Evolutionary conservation across 1,139 yeast genomes (phyloP), one percentile per base, ranked within the genome.

Genomic region (Pichia cactophila): DNA sequence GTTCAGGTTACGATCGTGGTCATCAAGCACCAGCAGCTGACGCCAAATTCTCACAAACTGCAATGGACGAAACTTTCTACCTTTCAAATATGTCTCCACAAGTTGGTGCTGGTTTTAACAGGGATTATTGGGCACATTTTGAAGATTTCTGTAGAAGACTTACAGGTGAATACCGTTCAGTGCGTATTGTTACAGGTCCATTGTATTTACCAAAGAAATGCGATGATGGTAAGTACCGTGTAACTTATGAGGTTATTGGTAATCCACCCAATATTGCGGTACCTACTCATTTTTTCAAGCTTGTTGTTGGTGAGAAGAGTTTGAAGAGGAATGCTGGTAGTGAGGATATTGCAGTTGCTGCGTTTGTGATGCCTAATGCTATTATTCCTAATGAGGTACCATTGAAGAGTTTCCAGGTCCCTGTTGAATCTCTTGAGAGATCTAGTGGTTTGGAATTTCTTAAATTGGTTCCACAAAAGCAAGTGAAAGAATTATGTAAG

Each of bases 21-120:
- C 99, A 92, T 66, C 87, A 86, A 61, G 97, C 96, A 0, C 97
- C 99, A 2, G 98, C 98, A 5, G 98, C 98, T 0, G 87, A 92
- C 66, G 97, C 97, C 38, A 89, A 88, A 64, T 92, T 78, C 68
- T 79, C 81, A 36, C 98, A 92, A 66, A 61, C 67, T 26, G 97
- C 97, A 12, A 90, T 94, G 97, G 84, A 92, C 65, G 96, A 90
- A 66, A 94, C 98, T 0, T 92, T 92, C 60, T 80, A 73, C 57
- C 71, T 94, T 59, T 81, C 96, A 23, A 92, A 92, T 65, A 92
- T 92, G 75, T 80, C 95, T 11, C 99, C 99, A 1, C 99, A 92
- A 66, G 96, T 92, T 2, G 98, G 98, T 7, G 96, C 86, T 5
- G 98, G 98, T 0, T 92, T 92, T 71, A 92, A 92, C 68, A 75